Evolutionary conservation across 495 filamentous ascomycete species (phyloP).

Genomic region (Hypoxylon intermedium): DNA sequence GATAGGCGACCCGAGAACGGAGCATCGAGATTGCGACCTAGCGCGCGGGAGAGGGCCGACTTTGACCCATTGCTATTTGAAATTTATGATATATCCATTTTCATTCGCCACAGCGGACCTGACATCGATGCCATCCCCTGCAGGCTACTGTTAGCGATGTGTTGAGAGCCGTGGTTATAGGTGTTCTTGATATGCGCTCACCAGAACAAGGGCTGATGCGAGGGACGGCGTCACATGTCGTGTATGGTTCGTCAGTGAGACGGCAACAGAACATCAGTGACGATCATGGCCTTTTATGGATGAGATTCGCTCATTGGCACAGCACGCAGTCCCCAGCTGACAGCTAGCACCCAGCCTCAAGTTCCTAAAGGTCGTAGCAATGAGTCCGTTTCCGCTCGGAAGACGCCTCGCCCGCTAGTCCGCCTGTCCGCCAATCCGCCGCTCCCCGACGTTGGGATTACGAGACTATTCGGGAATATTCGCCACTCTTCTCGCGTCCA

Average conservation of each 20-base stretch:
- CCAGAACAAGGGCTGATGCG: neutral
- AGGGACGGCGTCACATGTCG: conserved; percentile 14
- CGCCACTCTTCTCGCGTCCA: conserved; percentile 29
- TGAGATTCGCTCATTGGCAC: neutral
- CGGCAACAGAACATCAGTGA: conserved; percentile 17
- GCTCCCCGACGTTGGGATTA: conserved; percentile 4
- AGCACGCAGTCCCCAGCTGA: conserved; percentile 13
- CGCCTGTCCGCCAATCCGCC: conserved; percentile 15
- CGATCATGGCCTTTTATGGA: conserved; percentile 18
- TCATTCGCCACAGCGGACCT: conserved; percentile 9
- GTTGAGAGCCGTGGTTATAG: neutral
- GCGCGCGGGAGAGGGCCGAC: neutral
- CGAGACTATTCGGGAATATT: conserved; percentile 31
- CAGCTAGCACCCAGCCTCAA: conserved; percentile 10
- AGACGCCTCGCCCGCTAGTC: conserved; percentile 11
- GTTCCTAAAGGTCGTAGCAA: neutral
- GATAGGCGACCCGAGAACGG: neutral
- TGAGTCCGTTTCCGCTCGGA: conserved; percentile 21
- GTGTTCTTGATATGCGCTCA: neutral
- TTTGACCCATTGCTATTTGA: neutral
- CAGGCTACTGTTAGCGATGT: no score
- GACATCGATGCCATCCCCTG: neutral
- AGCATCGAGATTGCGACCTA: neutral
- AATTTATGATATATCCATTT: neutral
- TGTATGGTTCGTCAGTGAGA: conserved; percentile 15